Evolutionary conservation across 225 moss, liverwort and hornwort species (phyloP).

Genomic region (Sphagnum contortum): DNA sequence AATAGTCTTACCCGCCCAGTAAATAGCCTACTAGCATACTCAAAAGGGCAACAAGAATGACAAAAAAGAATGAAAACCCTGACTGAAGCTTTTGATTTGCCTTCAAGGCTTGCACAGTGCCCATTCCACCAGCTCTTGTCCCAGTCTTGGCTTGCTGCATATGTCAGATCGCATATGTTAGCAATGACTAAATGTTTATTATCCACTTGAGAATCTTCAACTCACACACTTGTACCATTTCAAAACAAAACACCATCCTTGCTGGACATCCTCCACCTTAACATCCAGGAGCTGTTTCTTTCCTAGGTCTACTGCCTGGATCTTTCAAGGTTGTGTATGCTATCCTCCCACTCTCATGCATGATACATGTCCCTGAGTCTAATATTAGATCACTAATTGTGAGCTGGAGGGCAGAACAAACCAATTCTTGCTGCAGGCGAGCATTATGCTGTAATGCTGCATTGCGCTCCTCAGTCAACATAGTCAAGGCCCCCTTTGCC

Average conservation of each 20-base stretch:
- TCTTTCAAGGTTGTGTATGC: too few species aligned
- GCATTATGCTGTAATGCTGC: slow-evolving; percentile 65
- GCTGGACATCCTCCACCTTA: too few species aligned
- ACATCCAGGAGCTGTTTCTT: too few species aligned
- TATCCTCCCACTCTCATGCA: not conserved
- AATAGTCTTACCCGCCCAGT: slow-evolving; percentile 30
- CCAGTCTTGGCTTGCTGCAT: too few species aligned
- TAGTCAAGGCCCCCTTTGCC: slow-evolving; percentile 64
- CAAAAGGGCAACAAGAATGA: slow-evolving; percentile 73
- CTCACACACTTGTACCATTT: too few species aligned
- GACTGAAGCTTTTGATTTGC: slow-evolving; percentile 50
- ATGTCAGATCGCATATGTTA: too few species aligned
- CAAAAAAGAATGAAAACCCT: slow-evolving; percentile 76
- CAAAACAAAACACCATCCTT: too few species aligned
- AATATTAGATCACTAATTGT: too few species aligned
- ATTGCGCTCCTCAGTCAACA: slow-evolving; percentile 65
- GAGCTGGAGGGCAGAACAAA: slow-evolving; percentile 7
- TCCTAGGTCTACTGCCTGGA: too few species aligned
- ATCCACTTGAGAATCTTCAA: too few species aligned
- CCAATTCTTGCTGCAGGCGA: slow-evolving; percentile 79
- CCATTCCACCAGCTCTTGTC: not conserved
- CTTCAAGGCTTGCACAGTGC: slow-evolving; percentile 45
- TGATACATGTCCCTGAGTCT: too few species aligned
- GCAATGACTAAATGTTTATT: too few species aligned
- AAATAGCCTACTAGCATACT: slow-evolving; percentile 85